Evolutionary conservation across 768 basidiomycete genomes (phyloP).

Genomic region (Rhodotorula kratochvilovae): DNA sequence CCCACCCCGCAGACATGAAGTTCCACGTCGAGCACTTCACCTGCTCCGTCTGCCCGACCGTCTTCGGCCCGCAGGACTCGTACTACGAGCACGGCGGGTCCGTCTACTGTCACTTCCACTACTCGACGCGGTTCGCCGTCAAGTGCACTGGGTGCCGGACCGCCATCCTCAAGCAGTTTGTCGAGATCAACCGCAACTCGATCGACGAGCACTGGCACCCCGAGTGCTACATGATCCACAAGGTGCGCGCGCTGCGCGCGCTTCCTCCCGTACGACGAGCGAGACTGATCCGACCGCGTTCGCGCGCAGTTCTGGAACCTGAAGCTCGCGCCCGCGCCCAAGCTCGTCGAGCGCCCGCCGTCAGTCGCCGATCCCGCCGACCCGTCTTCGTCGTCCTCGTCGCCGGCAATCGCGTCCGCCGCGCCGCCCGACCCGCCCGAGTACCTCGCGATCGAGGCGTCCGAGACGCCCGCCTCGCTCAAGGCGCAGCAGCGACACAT

Average conservation of each 20-base stretch:
- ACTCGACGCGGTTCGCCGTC: conserved; percentile 95
- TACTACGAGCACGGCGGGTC: conserved; percentile 99
- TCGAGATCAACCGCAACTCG: conserved; percentile 98
- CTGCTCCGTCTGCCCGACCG: conserved; percentile 89
- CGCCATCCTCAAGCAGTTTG: conserved; percentile 97
- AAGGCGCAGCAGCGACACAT: conserved; percentile 86
- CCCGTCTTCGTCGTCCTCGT: neutral
- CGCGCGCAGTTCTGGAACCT: conserved; percentile 90
- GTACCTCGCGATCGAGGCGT: conserved; percentile 71
- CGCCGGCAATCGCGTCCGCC: neutral
- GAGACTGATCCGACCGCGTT: neutral
- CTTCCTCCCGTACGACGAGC: too few relatives aligned
- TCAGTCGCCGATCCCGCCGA: conserved; percentile 4
- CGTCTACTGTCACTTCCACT: conserved; percentile 98
- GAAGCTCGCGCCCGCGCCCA: conserved; percentile 55
- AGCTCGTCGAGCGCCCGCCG: conserved; percentile 19
- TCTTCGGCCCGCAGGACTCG: conserved; percentile 96
- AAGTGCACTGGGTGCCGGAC: conserved; percentile 97
- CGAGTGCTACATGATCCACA: conserved; percentile 99
- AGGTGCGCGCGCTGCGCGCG: conserved; percentile 58
- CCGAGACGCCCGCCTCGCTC: conserved; percentile 70
- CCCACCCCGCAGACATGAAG: conserved; percentile 72
- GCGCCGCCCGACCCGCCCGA: conserved; percentile 39
- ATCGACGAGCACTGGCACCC: conserved; percentile 99
- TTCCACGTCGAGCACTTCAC: conserved; percentile 99